phyloP scores from a whole-genome alignment of 2,329 filamentous ascomycete genomes.

The Calonectria multiphialidica region DNA sequence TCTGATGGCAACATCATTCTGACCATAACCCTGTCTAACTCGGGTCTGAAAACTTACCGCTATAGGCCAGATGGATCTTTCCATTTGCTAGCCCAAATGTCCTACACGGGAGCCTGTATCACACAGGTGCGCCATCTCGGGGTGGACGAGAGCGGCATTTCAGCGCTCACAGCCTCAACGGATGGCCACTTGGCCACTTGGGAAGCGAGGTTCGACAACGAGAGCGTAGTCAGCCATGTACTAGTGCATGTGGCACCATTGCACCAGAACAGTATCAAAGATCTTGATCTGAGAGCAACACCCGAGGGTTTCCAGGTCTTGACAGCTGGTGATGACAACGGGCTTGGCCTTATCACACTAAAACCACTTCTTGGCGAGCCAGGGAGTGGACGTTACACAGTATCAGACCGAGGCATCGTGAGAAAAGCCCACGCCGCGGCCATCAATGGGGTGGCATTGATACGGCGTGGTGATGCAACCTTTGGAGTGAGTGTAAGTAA shows the following conservation, averaged over 20 bases:
- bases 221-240: conserved; percentile 32
- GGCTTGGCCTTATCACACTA: conserved; percentile 69
- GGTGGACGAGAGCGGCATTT: conserved; percentile 42
- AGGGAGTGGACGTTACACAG: conserved; percentile 35
- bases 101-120: conserved; percentile 80
- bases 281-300: conserved; percentile 59
- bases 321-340: conserved; percentile 91
- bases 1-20: conserved; percentile 63
- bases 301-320: conserved; percentile 63
- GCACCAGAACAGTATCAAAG: conserved; percentile 88
- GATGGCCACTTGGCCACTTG: conserved; percentile 76
- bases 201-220: conserved; percentile 35
- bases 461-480: conserved; percentile 39
- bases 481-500: conserved; percentile 65
- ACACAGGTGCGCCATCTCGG: conserved; percentile 70
- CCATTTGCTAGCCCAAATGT: conserved; percentile 62
- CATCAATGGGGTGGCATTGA: conserved; percentile 68
- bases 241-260: conserved; percentile 58
- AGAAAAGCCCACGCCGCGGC: conserved; percentile 77
- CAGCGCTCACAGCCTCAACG: conserved; percentile 78
- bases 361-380: conserved; percentile 28
- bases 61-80: conserved; percentile 61
- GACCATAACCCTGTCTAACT: conserved; percentile 86
- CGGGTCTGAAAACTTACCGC: conserved; percentile 73
- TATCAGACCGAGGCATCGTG: conserved; percentile 42